Percentiles rank a stretch among this genome's conserved stretches.
These are phyloP conservation scores for Exophiala xenobiotica DNA, from an alignment of 2,329 filamentous ascomycete species.

Conservation along the genomic window DNA sequence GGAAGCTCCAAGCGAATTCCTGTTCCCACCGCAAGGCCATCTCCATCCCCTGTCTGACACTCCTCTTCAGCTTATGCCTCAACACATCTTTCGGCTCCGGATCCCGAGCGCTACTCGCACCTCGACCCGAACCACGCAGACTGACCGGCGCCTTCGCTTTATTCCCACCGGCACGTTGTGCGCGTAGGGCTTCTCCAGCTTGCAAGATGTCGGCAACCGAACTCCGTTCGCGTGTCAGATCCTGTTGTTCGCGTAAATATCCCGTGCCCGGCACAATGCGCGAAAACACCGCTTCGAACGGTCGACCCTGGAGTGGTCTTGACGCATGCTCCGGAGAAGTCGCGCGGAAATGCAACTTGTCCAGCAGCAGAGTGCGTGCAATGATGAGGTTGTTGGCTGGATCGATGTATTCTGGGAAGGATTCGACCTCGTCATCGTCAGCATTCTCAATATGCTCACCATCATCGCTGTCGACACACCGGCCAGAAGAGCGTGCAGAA, in stretches of 20 bases:
- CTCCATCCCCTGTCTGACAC: conserved; percentile 1
- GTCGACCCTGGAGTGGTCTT: not conserved
- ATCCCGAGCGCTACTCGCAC: not conserved
- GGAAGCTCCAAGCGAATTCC: not conserved
- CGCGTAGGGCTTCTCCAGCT: not conserved
- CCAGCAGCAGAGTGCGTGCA: conserved; percentile 7
- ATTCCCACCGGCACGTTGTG: conserved; percentile 1
- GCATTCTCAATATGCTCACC: no score
- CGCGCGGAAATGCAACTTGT: not conserved
- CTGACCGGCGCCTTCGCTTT: conserved; percentile 1
- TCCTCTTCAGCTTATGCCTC: not conserved
- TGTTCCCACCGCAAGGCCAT: conserved; percentile 3
- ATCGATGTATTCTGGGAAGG: conserved; percentile 5
- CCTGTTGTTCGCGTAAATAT: conserved; percentile 7
- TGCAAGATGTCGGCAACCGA: not conserved
- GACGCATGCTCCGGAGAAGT: not conserved
- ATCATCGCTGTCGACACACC: not conserved
- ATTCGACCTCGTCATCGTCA: not conserved
- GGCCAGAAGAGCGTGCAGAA: not conserved
- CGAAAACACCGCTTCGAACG: conserved; percentile 4
- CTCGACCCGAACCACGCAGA: not conserved
- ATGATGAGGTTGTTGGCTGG: conserved; percentile 9
- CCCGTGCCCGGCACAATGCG: conserved; percentile 1
- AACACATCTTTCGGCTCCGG: conserved; percentile 2
- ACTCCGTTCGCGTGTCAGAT: conserved; percentile 4